These are phyloP conservation scores for Spizellomyces punctatus DNA, from an alignment of 192 early-diverging fungal species.

Conservation along the genomic window DNA sequence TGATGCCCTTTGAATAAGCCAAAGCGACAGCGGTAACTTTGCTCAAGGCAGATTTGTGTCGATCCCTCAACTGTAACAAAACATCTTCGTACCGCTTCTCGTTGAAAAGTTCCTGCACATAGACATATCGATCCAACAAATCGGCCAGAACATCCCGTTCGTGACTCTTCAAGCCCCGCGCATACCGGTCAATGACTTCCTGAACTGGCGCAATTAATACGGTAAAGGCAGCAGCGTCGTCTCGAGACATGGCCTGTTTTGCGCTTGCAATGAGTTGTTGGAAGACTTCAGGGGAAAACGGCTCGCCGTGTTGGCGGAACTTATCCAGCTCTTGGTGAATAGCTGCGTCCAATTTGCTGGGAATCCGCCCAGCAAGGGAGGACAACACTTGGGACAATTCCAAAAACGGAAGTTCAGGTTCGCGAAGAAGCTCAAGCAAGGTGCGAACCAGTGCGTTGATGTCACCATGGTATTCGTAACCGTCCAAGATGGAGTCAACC, in stretches of 20 bases:
- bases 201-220: constrained; percentile 68
- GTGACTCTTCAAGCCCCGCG: constrained; percentile 73
- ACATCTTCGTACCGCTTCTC: constrained; percentile 79
- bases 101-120: constrained; percentile 83
- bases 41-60: constrained; percentile 79
- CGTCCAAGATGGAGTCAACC: constrained; percentile 78
- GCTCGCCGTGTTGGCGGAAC: constrained; percentile 39
- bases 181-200: constrained; percentile 68
- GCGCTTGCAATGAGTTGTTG: constrained; percentile 62
- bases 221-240: constrained; percentile 69
- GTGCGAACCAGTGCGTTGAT: constrained; percentile 71
- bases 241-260: constrained; percentile 38
- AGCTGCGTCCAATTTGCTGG: constrained; percentile 54
- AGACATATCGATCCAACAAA: constrained; percentile 83
- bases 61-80: constrained; percentile 81
- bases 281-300: constrained; percentile 76
- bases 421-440: constrained; percentile 72
- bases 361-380: constrained; percentile 83
- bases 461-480: constrained; percentile 83
- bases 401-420: constrained; percentile 81
- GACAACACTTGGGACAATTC: constrained; percentile 82
- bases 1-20: constrained; percentile 82
- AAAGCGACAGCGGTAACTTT: constrained; percentile 70
- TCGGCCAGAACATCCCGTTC: constrained; percentile 72
- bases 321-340: constrained; percentile 26